Evolutionary conservation across 805 yeast species (phyloP).

Genomic region (Nakazawaea peltata): DNA sequence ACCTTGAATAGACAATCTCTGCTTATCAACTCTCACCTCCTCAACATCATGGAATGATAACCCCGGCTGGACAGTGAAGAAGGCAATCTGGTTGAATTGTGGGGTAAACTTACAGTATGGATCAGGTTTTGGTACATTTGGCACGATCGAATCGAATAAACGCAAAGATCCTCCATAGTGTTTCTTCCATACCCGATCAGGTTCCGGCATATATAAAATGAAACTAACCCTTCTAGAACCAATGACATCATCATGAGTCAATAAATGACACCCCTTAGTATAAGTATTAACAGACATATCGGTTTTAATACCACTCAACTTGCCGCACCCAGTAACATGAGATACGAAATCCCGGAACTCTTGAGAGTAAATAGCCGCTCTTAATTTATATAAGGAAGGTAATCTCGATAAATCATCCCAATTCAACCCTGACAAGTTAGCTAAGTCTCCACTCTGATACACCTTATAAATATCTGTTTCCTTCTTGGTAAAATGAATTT

Average conservation of each 20-base stretch:
- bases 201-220: slow-evolving; percentile 88
- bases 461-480: slow-evolving; percentile 97
- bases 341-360: slow-evolving; percentile 75
- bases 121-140: slow-evolving; percentile 87
- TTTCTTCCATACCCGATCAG: slow-evolving; percentile 81
- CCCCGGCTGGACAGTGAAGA: slow-evolving; percentile 95
- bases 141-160: slow-evolving; percentile 76
- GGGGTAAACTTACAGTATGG: slow-evolving; percentile 66
- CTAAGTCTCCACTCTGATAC: slow-evolving; percentile 82
- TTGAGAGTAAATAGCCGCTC: slow-evolving; percentile 84
- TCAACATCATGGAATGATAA: slow-evolving; percentile 96
- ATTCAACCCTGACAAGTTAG: slow-evolving; percentile 81
- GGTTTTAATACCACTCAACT: slow-evolving; percentile 80
- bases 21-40: slow-evolving; percentile 88
- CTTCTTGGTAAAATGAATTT: slow-evolving; percentile 86
- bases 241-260: slow-evolving; percentile 96
- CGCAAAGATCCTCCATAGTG: slow-evolving; percentile 92
- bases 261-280: slow-evolving; percentile 84
- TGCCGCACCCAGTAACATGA: slow-evolving; percentile 78
- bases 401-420: slow-evolving; percentile 65
- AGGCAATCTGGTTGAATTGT: slow-evolving; percentile 92
- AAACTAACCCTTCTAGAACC: slow-evolving; percentile 92
- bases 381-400: slow-evolving; percentile 66
- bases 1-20: slow-evolving; percentile 89
- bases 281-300: slow-evolving; percentile 92